Conservation (phyloP, 257 asterid genomes). For the Penstemon newberryi region DNA sequence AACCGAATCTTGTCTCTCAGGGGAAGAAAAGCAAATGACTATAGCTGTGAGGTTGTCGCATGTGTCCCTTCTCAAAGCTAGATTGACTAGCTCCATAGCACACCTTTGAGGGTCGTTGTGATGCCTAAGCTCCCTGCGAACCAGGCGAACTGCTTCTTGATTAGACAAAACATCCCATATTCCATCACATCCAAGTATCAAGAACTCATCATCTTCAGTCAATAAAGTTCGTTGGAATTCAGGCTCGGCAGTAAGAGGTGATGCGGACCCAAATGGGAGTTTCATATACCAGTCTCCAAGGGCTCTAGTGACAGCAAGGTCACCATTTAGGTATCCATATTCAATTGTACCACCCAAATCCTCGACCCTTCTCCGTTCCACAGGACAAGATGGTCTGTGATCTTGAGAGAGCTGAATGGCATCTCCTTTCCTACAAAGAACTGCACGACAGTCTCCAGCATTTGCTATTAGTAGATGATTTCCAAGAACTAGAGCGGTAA, state of each 20-base stretch:
- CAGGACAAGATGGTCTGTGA: slow-evolving; percentile 69
- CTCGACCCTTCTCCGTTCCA: slow-evolving; percentile 71
- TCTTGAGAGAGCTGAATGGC: slow-evolving; percentile 91
- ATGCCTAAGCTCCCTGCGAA: slow-evolving; percentile 56
- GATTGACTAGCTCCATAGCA: slow-evolving; percentile 70
- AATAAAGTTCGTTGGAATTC: slow-evolving; percentile 56
- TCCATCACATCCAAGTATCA: slow-evolving; percentile 92
- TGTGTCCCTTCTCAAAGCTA: slow-evolving; percentile 53
- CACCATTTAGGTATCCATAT: slow-evolving; percentile 80
- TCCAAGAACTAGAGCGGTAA: slow-evolving; percentile 76
- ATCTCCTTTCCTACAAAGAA: slow-evolving; percentile 77
- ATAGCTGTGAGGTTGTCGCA: slow-evolving; percentile 80
- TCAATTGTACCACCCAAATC: slow-evolving; percentile 77
- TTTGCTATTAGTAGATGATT: slow-evolving; percentile 73
- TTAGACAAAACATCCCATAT: slow-evolving; percentile 90
- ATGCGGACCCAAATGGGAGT: slow-evolving; percentile 69
- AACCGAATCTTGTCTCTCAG: slow-evolving; percentile 32
- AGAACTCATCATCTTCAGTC: slow-evolving; percentile 84
- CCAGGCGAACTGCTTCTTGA: slow-evolving; percentile 81
- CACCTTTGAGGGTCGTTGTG: slow-evolving; percentile 64
- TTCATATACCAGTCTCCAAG: slow-evolving; percentile 98
- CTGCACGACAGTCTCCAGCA: slow-evolving; percentile 97
- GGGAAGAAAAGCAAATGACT: slow-evolving; percentile 60
- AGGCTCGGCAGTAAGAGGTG: slow-evolving; percentile 90
- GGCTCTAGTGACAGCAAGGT: slow-evolving; percentile 86